phyloP scores from a whole-genome alignment of 768 basidiomycete genomes.

The Lyophyllum semitale region DNA sequence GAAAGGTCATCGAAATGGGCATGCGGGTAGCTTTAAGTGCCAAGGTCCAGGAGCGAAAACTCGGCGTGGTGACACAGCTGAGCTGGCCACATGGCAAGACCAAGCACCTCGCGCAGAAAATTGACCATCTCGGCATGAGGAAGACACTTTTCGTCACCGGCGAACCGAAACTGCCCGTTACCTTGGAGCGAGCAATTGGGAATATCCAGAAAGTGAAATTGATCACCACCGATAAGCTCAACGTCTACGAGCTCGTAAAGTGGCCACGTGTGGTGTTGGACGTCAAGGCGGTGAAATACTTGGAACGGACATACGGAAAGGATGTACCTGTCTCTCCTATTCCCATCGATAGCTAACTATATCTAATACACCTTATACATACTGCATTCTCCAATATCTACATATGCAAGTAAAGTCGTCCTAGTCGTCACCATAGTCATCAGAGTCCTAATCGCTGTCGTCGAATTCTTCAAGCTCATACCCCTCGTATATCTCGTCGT shows the following conservation, averaged over 20 bases:
- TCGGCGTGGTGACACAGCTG: conserved; percentile 76
- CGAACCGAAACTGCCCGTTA: conserved; percentile 49
- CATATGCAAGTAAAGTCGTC: background rate
- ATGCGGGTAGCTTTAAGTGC: conserved; percentile 87
- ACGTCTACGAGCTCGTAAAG: conserved; percentile 81
- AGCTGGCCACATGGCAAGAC: conserved; percentile 79
- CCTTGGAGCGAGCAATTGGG: conserved; percentile 59
- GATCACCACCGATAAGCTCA: conserved; percentile 63
- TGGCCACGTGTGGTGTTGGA: conserved; percentile 86
- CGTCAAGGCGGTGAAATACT: conserved; percentile 74
- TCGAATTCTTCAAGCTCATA: background rate
- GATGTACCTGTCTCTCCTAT: conserved; percentile 27
- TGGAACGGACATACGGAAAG: conserved; percentile 67
- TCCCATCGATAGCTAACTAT: background rate
- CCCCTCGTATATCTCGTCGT: too few species aligned
- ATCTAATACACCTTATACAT: background rate
- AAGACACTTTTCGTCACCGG: conserved; percentile 82
- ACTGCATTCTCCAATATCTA: background rate
- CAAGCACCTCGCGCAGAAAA: conserved; percentile 58
- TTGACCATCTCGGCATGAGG: conserved; percentile 65
- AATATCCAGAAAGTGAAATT: conserved; percentile 76
- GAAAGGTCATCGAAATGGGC: conserved; percentile 92
- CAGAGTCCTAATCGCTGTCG: background rate
- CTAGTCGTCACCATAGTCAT: background rate
- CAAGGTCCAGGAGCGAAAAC: conserved; percentile 71